These are phyloP conservation scores for Mollisiaceae sp. DNA, from an alignment of 2,329 filamentous ascomycete genomes.

Conservation along the genomic window DNA sequence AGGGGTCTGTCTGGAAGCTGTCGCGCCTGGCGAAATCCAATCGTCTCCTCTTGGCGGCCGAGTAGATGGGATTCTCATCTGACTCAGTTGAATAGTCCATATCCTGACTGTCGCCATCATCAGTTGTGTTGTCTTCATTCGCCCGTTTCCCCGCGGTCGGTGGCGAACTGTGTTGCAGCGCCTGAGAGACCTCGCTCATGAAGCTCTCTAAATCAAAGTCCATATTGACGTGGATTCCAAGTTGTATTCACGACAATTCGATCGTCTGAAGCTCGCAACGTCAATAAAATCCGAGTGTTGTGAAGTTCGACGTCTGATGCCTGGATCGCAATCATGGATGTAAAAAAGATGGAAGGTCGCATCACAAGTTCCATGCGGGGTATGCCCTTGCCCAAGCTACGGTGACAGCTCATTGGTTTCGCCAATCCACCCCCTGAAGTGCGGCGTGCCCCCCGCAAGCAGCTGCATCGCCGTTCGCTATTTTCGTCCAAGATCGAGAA, in stretches of 20 bases:
- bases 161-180: conserved; percentile 5
- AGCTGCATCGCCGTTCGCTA: conserved; percentile 4
- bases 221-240: conserved; percentile 4
- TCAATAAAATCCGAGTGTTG: too few species aligned
- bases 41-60: conserved; percentile 1
- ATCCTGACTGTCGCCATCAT: conserved; percentile 3
- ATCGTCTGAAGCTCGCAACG: background rate
- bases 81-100: conserved; percentile 2
- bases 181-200: conserved; percentile 7
- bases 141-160: background rate
- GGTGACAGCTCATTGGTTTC: background rate
- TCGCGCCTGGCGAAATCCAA: conserved; percentile 1
- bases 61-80: conserved; percentile 4
- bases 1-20: background rate
- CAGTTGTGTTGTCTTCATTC: background rate
- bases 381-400: conserved; percentile 2
- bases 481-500: conserved; percentile 1
- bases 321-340: background rate
- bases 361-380: conserved; percentile 11
- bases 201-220: conserved; percentile 14
- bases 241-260: background rate
- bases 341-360: background rate
- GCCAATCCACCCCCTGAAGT: background rate
- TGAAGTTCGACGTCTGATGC: background rate
- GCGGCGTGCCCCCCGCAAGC: background rate